Percentiles rank a stretch among this genome's conserved stretches.
Conservation (phyloP, 257 asterid species). For the Fraxinus pennsylvanica region DNA sequence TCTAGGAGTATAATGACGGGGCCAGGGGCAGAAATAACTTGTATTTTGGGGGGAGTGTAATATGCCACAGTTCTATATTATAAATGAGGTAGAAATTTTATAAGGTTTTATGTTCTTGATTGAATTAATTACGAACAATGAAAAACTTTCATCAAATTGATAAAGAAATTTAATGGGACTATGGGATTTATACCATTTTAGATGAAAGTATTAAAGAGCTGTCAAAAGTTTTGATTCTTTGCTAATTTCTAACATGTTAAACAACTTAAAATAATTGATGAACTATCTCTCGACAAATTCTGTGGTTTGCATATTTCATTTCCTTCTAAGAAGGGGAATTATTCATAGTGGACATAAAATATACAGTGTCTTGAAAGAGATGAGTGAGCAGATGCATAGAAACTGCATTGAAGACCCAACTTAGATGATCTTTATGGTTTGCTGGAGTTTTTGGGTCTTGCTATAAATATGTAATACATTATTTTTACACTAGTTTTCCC, state of each 20-base stretch:
- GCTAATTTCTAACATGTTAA: background rate
- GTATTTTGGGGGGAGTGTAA: too few species aligned
- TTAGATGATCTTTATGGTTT: background rate
- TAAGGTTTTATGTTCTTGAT: background rate
- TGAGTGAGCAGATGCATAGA: background rate
- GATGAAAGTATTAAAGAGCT: too few species aligned
- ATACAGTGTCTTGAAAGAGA: background rate
- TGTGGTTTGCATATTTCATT: background rate
- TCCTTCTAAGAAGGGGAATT: background rate
- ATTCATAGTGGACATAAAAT: background rate
- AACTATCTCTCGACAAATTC: background rate
- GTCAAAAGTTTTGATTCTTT: background rate
- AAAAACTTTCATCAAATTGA: background rate
- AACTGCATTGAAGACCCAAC: background rate
- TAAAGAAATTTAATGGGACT: background rate
- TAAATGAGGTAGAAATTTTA: background rate
- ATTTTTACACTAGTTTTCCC: background rate
- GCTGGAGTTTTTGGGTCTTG: background rate
- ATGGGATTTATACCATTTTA: background rate
- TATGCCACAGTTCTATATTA: too few species aligned
- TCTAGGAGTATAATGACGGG: background rate
- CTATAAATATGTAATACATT: background rate
- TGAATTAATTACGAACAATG: background rate
- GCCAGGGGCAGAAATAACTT: too few species aligned
- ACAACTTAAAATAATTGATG: background rate